Evolutionary conservation across 2,329 filamentous ascomycete species (phyloP).

Genomic region (Ascochyta clinopodiicola): DNA sequence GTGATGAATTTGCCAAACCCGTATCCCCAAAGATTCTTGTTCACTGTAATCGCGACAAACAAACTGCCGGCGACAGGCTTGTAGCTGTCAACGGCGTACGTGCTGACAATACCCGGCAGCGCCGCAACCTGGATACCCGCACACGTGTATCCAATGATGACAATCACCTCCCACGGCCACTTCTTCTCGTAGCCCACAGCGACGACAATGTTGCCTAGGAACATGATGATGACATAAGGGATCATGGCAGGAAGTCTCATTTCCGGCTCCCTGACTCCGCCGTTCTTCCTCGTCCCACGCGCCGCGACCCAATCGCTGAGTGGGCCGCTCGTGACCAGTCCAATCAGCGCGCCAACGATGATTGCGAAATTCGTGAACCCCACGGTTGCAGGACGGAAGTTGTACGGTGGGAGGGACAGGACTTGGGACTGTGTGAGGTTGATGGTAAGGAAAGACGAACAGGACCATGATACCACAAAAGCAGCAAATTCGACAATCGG

Average conservation of each 20-base stretch:
- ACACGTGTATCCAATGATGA: constrained; percentile 64
- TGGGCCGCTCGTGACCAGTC: constrained; percentile 62
- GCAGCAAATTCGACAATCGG: constrained; percentile 69
- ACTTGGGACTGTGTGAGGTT: constrained; percentile 66
- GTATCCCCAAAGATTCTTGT: constrained; percentile 70
- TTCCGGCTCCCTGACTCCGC: constrained; percentile 64
- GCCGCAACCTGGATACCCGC: constrained; percentile 67
- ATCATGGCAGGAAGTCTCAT: constrained; percentile 65
- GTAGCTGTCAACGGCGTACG: constrained; percentile 68
- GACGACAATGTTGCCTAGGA: constrained; percentile 64
- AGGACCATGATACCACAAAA: constrained; percentile 67
- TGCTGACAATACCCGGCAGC: constrained; percentile 64
- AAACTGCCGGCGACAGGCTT: constrained; percentile 67
- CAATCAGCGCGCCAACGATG: constrained; percentile 61
- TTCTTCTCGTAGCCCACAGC: constrained; percentile 60
- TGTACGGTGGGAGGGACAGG: constrained; percentile 63
- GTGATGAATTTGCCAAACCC: constrained; percentile 65
- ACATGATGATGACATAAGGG: constrained; percentile 63
- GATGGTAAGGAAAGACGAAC: constrained; percentile 63
- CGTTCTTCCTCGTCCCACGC: constrained; percentile 59
- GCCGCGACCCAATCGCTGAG: constrained; percentile 65
- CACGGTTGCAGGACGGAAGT: constrained; percentile 58
- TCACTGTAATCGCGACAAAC: constrained; percentile 67
- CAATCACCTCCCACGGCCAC: constrained; percentile 63
- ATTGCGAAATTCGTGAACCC: constrained; percentile 66